Conservation (phyloP, 2,329 filamentous ascomycete genomes). For the Cladophialophora psammophila region DNA sequence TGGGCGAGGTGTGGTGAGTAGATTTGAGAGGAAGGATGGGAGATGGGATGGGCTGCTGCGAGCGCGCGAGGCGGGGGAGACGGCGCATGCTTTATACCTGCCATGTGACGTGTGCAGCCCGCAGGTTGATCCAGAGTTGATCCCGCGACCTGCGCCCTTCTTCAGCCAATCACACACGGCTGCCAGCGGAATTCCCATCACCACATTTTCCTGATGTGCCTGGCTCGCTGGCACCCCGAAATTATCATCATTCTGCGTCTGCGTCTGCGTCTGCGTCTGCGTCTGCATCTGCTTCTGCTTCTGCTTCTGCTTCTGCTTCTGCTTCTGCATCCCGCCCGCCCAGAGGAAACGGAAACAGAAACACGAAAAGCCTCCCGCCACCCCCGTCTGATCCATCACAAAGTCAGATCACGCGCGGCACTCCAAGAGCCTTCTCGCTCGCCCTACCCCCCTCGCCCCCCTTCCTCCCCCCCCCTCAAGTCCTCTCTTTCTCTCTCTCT, state of each 20-base stretch:
- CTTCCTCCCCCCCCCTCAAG: constrained; percentile 14
- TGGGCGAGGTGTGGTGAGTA: constrained; percentile 21
- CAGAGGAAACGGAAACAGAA: background rate
- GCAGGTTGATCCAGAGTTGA: constrained; percentile 22
- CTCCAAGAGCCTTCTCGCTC: background rate
- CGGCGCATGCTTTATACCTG: constrained; percentile 44
- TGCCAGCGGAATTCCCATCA: constrained; percentile 6
- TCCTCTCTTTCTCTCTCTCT: constrained; percentile 4
- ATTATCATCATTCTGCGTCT: background rate
- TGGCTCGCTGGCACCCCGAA: background rate
- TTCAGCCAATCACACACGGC: constrained; percentile 32
- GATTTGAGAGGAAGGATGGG: constrained; percentile 26
- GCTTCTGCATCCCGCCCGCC: background rate
- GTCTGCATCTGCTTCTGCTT: background rate
- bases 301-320: too few species aligned
- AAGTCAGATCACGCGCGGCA: constrained; percentile 27
- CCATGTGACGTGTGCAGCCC: constrained; percentile 33
- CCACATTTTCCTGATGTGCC: too few species aligned
- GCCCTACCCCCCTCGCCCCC: background rate
- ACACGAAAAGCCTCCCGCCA: background rate
- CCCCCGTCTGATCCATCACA: background rate
- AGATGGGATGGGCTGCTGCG: constrained; percentile 43
- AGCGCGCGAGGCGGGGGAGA: constrained; percentile 48
- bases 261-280: background rate
- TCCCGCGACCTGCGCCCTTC: constrained; percentile 24